Conservation (phyloP, 768 basidiomycete species). For the Suillus variegatus region DNA sequence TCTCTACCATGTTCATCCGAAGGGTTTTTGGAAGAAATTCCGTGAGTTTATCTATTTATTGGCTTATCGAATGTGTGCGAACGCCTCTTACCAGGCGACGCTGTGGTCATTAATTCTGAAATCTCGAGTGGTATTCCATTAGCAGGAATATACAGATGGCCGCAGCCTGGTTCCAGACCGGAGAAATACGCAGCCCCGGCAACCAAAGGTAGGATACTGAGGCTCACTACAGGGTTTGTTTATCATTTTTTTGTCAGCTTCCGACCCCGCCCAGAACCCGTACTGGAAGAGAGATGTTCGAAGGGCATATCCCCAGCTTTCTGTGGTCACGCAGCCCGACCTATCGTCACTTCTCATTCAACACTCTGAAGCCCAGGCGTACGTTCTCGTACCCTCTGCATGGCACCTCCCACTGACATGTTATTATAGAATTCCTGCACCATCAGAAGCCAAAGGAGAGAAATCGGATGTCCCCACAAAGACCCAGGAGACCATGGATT, state of each 20-base stretch:
- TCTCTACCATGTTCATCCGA: conserved; percentile 84
- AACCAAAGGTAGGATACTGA: conserved; percentile 68
- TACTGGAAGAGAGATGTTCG: conserved; percentile 98
- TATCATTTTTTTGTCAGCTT: conserved; percentile 48
- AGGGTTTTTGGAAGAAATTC: conserved; percentile 97
- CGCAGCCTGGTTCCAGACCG: conserved; percentile 85
- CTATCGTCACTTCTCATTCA: conserved; percentile 80
- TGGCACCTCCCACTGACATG: conserved; percentile 12
- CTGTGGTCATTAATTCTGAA: conserved; percentile 81
- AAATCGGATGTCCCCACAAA: conserved; percentile 48
- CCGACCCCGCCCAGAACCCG: conserved; percentile 84
- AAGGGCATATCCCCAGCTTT: conserved; percentile 89
- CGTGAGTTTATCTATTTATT: conserved; percentile 50
- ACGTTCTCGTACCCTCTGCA: conserved; percentile 33
- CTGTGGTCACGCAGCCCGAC: conserved; percentile 83
- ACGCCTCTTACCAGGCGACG: conserved; percentile 61
- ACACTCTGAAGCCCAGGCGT: conserved; percentile 69
- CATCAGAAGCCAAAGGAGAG: conserved; percentile 38
- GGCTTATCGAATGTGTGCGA: conserved; percentile 2
- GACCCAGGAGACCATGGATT: conserved; percentile 50
- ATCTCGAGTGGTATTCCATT: conserved; percentile 91
- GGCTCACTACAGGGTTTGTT: background rate
- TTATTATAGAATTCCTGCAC: conserved; percentile 52
- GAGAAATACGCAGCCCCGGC: conserved; percentile 88
- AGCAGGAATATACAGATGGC: conserved; percentile 70